These are phyloP conservation scores for Tylopilus balloui DNA, from an alignment of 768 basidiomycete species.

Conservation along the genomic window DNA sequence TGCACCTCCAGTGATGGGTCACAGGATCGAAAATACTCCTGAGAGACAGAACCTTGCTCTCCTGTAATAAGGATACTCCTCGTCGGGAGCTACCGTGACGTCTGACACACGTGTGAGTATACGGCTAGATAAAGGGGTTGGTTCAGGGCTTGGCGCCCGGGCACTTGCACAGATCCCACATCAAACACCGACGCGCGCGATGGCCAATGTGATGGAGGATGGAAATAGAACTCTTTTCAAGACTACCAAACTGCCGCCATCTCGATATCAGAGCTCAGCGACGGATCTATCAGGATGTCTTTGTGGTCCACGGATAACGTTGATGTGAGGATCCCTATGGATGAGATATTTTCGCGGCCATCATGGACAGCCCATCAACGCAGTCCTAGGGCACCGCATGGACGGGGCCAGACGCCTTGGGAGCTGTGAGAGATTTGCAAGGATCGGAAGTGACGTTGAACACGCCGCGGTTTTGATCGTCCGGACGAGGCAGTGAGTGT, in stretches of 20 bases:
- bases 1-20: constrained; percentile 2
- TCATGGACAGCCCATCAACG: constrained; percentile 1
- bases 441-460: neutral
- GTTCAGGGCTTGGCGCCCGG: neutral
- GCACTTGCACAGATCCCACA: neutral
- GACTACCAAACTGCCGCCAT: neutral
- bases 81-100: neutral
- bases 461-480: neutral
- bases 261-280: too few relatives aligned
- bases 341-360: neutral
- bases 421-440: neutral
- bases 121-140: neutral
- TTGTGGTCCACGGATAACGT: too few relatives aligned
- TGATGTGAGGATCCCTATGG: neutral
- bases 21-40: neutral
- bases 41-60: neutral
- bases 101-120: constrained; percentile 1
- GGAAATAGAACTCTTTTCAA: too few relatives aligned
- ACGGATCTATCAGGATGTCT: too few relatives aligned
- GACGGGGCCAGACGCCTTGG: neutral
- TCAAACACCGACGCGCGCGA: neutral
- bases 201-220: too few relatives aligned
- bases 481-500: neutral
- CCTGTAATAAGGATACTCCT: neutral
- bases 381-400: constrained; percentile 9